A percentile compares a stretch with the other conserved stretches of the same genome.
phyloP scores from a whole-genome alignment of 306 rosid genomes.

The Rosa persica region DNA sequence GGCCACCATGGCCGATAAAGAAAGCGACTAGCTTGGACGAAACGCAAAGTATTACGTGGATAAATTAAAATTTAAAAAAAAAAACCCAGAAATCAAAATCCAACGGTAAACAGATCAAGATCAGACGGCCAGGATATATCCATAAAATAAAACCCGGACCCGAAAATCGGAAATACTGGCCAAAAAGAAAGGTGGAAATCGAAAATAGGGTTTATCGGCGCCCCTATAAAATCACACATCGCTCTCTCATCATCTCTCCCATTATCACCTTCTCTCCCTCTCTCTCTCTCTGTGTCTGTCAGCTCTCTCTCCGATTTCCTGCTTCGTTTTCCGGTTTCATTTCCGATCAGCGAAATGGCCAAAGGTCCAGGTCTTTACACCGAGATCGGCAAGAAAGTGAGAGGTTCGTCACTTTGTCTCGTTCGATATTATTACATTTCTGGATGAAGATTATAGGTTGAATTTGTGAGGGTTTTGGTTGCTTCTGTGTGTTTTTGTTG shows the following conservation, averaged over 20 bases:
- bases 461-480: neutral
- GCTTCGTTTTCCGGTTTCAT: slow-evolving; percentile 23
- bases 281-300: neutral
- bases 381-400: slow-evolving; percentile 84
- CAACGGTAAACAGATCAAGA: slow-evolving; percentile 20
- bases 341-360: slow-evolving; percentile 45
- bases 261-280: slow-evolving; percentile 12
- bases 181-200: slow-evolving; percentile 24
- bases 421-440: neutral
- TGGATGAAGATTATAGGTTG: neutral
- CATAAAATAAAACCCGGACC: neutral
- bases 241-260: neutral
- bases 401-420: slow-evolving; percentile 47
- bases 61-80: neutral
- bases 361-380: slow-evolving; percentile 96
- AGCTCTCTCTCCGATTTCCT: neutral
- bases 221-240: slow-evolving; percentile 19
- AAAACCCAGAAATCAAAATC: neutral
- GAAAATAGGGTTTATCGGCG: slow-evolving; percentile 23
- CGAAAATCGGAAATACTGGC: slow-evolving; percentile 4
- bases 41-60: slow-evolving; percentile 13
- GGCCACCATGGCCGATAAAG: neutral
- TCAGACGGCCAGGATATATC: slow-evolving; percentile 32
- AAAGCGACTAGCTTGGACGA: slow-evolving; percentile 23
- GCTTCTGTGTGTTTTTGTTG: neutral